phyloP scores from a whole-genome alignment of 352 stramenopile genomes.

The Pilasporangium apinafurcum region DNA sequence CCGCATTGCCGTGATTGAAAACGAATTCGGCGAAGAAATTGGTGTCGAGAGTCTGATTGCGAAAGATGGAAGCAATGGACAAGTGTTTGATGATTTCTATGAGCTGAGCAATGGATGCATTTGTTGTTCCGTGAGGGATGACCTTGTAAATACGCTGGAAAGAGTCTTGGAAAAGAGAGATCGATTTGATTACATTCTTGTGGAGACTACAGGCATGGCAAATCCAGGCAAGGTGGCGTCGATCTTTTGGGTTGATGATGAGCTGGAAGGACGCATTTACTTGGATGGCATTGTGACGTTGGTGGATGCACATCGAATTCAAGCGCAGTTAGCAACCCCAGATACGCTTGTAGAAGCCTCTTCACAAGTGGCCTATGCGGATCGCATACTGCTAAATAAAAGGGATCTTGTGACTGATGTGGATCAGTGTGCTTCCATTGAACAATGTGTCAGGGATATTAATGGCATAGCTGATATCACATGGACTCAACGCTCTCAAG shows the following conservation, averaged over 20 bases:
- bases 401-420: conserved; percentile 89
- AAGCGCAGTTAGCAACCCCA: conserved; percentile 53
- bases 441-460: conserved; percentile 30
- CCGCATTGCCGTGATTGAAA: conserved; percentile 97
- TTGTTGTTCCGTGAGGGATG: conserved; percentile 95
- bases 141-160: conserved; percentile 83
- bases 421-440: conserved; percentile 25
- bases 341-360: conserved; percentile 79
- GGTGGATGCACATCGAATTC: conserved; percentile 93
- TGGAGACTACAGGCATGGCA: conserved; percentile 94
- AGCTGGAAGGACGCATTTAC: conserved; percentile 83
- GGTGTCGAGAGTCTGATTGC: conserved; percentile 92
- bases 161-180: conserved; percentile 74
- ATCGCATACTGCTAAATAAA: conserved; percentile 99
- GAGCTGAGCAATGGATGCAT: conserved; percentile 97
- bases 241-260: conserved; percentile 95
- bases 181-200: conserved; percentile 89
- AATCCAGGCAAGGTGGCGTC: conserved; percentile 93
- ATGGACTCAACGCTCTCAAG: conserved; percentile 52
- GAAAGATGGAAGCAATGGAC: conserved; percentile 49
- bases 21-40: conserved; percentile 97
- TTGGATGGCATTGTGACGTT: conserved; percentile 97
- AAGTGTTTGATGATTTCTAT: conserved; percentile 87
- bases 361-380: conserved; percentile 97
- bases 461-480: conserved; percentile 64